Evolutionary conservation across 2,329 filamentous ascomycete genomes (phyloP), one percentile per base, ranked within the genome.

Genomic region (Diplodia mutila): DNA sequence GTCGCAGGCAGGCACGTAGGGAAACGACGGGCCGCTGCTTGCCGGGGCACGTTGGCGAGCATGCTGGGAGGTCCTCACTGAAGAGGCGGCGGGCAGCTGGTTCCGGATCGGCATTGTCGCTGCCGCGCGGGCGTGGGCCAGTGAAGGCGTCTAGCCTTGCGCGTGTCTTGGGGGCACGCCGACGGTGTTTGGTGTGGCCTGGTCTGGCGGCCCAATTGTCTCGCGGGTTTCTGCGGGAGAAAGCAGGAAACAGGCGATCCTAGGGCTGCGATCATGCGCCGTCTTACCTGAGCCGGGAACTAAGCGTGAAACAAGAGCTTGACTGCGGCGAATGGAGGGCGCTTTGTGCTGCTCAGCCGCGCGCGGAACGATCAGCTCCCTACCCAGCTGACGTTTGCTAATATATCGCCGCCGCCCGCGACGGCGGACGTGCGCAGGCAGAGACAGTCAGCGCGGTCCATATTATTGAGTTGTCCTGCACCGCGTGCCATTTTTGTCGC

Each of bases 271-370:
- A 23, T 27, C 42, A 46, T 61, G 46, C n/a, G 59, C 59, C 37
- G 59, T 9, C 59, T 63, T 27, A 63, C 42, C 29, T 51, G 46
- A 51, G 46, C 21, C 46, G 46, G 42, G 46, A 63, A 34, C 27
- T 18, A 61, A 61, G 57, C 57, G 42, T 61, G 57, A 63, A 63
- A 37, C 59, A 37, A 63, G 59, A 63, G 59, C 59, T 63, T 63
- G 59, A 52, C 57, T n/a, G 57, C 57, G 32, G 55, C 37, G 21
- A n/a, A 39, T 34, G 55, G 53, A 21, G 25, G 23, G 57, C 59
- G 59, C 59, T 63, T 63, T 63, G 59, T 63, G 59, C 59, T 63
- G 59, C 59, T 63, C 59, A 63, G 59, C 59, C 59, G 59, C 59
- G 59, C 59, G 59, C 59, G 59, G 59, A 51, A 63, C 16, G 59